Evolutionary conservation across 805 yeast species (phyloP).

Genomic region (Dipodascopsis tothii): DNA sequence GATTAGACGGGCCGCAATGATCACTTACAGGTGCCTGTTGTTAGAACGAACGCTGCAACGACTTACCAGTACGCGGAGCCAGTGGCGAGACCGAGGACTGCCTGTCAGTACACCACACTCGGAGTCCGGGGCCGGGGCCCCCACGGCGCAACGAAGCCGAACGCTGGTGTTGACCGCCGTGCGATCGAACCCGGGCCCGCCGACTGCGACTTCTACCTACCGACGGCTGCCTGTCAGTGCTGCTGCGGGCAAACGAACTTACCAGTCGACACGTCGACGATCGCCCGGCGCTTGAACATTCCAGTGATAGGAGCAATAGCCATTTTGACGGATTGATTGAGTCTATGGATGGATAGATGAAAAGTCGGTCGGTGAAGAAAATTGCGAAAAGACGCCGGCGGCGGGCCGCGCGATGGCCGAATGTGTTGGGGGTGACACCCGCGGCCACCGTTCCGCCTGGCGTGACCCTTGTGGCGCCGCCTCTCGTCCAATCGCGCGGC

Average conservation of each 20-base stretch:
- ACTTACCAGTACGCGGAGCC: neutral
- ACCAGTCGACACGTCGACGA: slow-evolving; percentile 10
- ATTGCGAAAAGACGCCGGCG: too few species aligned
- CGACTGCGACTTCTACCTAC: neutral
- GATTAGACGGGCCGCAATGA: neutral
- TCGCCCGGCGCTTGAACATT: slow-evolving; percentile 8
- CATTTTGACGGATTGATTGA: slow-evolving; percentile 12
- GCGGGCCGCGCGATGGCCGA: too few species aligned
- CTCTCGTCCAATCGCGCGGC: too few species aligned
- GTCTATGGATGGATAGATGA: too few species aligned
- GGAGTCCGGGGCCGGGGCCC: neutral
- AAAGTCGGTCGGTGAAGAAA: too few species aligned
- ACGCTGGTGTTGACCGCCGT: neutral
- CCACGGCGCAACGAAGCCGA: neutral
- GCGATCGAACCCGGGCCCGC: neutral
- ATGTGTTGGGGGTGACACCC: too few species aligned
- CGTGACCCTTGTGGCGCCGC: too few species aligned
- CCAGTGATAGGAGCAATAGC: slow-evolving; percentile 22
- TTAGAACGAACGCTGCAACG: neutral
- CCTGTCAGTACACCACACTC: neutral
- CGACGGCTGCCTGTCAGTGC: neutral
- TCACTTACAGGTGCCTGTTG: too few species aligned
- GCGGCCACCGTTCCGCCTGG: too few species aligned
- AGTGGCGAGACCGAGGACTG: neutral
- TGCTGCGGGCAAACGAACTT: neutral